Evolutionary conservation across 1,284 basidiomycete genomes (phyloP), one percentile per base, ranked within the genome.

Genomic region (Mycosarcoma mackinlayi): DNA sequence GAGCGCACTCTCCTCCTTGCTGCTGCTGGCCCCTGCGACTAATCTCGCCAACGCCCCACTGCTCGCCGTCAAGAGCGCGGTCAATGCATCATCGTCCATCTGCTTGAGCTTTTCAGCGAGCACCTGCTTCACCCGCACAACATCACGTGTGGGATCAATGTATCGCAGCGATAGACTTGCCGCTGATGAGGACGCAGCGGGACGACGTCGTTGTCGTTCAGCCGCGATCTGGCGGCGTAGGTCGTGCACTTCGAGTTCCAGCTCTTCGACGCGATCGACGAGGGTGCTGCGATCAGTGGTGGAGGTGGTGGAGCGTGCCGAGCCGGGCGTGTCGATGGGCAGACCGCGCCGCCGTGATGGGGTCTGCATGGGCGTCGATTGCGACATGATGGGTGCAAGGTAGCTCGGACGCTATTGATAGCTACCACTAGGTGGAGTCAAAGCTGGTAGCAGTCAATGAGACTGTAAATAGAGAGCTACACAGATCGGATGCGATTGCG

Each of bases 1-100:
- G 31, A 39, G 39, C 11, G 21, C 19, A 13, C 34, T 34, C 18
- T 38, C 38, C 23, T 8, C 31, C n/a, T 16, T 8, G 4, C 39
- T 33, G 7, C 14, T n/a, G n/a, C n/a, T n/a, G n/a, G n/a, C 27
- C 7, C 33, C 54, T 6, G 35, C 38, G 3, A 57, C 28, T n/a
- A 42, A 28, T 4, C 21, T 11, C 3, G 49, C 53, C 23, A 70
- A 21, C 2, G 44, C 46, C 5, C 18, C 30, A 19, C 16, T 48
- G 0, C 34, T 38, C 5, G 57, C 61, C 0, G 44, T 56, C 9
- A 70, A 19, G 24, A 70, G n/a, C 14, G 44, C 21, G 0, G 61
- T 61, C 13, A 70, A 30, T 13, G 67, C 67, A 48, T 70, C 59
- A 37, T 70, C 67, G 38, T 70, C 67, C 35, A 70, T 45, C 24